These are phyloP conservation scores for Colletotrichum limetticola DNA, from an alignment of 2,329 filamentous ascomycete genomes.

Conservation along the genomic window DNA sequence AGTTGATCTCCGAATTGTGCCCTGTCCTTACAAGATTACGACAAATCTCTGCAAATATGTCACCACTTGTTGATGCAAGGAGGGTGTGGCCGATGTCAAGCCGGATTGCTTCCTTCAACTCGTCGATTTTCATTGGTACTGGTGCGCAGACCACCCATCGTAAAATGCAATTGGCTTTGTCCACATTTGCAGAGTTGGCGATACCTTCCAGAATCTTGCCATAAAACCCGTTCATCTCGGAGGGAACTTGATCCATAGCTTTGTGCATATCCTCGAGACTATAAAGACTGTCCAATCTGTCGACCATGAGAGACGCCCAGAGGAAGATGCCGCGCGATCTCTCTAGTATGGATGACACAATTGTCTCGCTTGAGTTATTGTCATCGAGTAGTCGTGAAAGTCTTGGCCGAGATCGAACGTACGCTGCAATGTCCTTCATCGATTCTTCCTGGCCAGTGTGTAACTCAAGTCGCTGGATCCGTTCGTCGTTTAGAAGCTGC, in stretches of 20 bases:
- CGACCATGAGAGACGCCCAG: slow-evolving; percentile 39
- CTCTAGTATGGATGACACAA: slow-evolving; percentile 37
- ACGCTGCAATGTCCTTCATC: slow-evolving; percentile 35
- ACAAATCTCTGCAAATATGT: background rate
- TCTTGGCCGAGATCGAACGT: slow-evolving; percentile 30
- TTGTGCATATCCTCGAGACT: background rate
- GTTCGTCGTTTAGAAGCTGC: slow-evolving; percentile 35
- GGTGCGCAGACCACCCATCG: background rate
- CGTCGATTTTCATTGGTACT: background rate
- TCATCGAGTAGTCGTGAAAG: background rate
- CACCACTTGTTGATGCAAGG: background rate
- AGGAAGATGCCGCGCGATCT: slow-evolving; percentile 41
- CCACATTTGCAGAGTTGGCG: slow-evolving; percentile 26
- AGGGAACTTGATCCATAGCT: background rate
- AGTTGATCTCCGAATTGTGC: background rate
- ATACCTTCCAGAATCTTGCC: slow-evolving; percentile 36
- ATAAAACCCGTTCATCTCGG: slow-evolving; percentile 41
- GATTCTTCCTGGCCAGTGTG: slow-evolving; percentile 36
- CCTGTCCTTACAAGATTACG: background rate
- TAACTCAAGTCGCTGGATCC: slow-evolving; percentile 28
- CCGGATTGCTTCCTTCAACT: background rate
- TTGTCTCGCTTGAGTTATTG: slow-evolving; percentile 18
- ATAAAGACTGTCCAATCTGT: slow-evolving; percentile 27
- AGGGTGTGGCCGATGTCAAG: slow-evolving; percentile 21
- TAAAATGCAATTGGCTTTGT: slow-evolving; percentile 8